Evolutionary conservation across 2,329 filamentous ascomycete genomes (phyloP), one percentile per base, ranked within the genome.

Genomic region (Aspergillus eucalypticola): DNA sequence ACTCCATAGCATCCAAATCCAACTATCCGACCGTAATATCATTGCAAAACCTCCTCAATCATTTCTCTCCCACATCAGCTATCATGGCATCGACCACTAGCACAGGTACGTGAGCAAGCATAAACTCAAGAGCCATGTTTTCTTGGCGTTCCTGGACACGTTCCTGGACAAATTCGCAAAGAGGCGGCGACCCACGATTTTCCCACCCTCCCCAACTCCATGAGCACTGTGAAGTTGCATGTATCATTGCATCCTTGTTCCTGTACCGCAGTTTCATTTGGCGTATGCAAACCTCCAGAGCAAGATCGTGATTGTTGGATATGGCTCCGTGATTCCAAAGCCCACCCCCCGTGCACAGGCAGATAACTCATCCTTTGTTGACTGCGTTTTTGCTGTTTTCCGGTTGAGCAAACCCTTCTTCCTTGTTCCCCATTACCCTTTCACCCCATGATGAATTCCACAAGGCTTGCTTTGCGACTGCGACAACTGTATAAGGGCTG

Each of bases 381-480:
- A 21, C 13, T 44, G 41, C 41, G 21, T 44, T 44, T 44, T 13
- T 21, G 19, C 25, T 27, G 13, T 11, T 35, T 6, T 35, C 32
- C 11, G 32, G 11, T 35, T 13, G 32, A 35, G 32, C 32, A 13
- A 35, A 35, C 32, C 32, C 11, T 6, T 35, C 11, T 5, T 23
- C n/a, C n/a, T 11, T 17, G 25, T 17, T 50, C 32, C 8, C 25
- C 32, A 19, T 11, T 10, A 8, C 25, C 46, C 46, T 10, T 50
- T 32, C 15, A 29, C n/a, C 5, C 46, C 25, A 29, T 29, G 15
- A 71, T 71, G 70, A 65, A 55, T 50, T 54, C 64, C 50, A 50
- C 66, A 60, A 67, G 65, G 63, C 63, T 69, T 59, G 54, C 67
- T 53, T 51, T 63, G 29, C 64, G 60, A 56, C 15, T 13, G 46